Evolutionary conservation across 2,329 filamentous ascomycete genomes (phyloP), one percentile per base, ranked within the genome.

Genomic region (Colletotrichum gigasporum): DNA sequence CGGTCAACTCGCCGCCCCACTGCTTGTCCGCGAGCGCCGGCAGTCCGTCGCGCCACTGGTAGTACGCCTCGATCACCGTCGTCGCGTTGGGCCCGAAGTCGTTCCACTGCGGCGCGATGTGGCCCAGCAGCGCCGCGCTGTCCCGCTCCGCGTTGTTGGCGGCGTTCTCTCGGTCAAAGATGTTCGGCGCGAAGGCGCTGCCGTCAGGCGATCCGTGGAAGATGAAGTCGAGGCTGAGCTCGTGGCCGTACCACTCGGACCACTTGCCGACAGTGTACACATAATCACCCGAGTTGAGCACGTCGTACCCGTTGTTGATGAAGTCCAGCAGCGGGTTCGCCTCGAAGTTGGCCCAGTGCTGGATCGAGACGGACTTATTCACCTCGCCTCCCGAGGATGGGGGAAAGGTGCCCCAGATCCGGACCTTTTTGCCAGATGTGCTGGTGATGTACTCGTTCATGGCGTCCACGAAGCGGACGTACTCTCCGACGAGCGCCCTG

Each of bases 361-460:
- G 71, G n/a, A 72, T 67, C 5, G 70, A 69, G 2, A 73, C 68
- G 14, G 71, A 59, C 20, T 50, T 47, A 30, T 58, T 34, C 5
- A 69, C 51, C 18, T 67, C 58, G 4, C 59, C 63, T 4, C 58
- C 62, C 0, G 55, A 54, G 3, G 63, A 16, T 0, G 71, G 67
- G 4, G 68, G 62, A 18, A 73, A 69, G 0, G 82, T 84, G 11
- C 85, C 85, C 85, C 85, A 87, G 53, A 87, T 86, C 2, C 84
- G 78, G 5, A 82, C 78, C 1, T 65, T 71, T 68, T 86, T 86
- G 0, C 74, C 76, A 11, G 41, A 58, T 2, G 54, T 56, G 9
- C n/a, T 41, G 10, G 54, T 58, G 32, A 58, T 58, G 32, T 50
- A 81, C 16, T 77, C 78, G 69, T 77, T 79, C 22, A 82, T 73